phyloP scores from a whole-genome alignment of 495 filamentous ascomycete species.

The Penicillium desertorum region DNA sequence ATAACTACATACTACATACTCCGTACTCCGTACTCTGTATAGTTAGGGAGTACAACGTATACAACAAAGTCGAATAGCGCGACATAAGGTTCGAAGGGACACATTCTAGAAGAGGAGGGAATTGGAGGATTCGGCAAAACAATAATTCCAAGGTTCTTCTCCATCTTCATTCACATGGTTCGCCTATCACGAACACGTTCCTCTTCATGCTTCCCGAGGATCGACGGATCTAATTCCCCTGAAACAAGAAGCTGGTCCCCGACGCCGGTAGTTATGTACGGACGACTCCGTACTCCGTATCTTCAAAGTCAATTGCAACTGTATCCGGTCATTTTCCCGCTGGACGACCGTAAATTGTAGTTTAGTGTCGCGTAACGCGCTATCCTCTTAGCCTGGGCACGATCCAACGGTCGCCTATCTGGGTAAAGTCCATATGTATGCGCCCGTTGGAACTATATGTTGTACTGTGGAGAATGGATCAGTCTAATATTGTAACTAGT shows the following conservation, averaged over 20 bases:
- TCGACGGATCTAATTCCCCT: conserved; percentile 4
- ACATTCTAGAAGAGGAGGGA: background rate
- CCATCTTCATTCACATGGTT: background rate
- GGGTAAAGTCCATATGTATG: background rate
- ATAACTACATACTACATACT: too few relatives aligned
- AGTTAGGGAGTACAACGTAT: too few relatives aligned
- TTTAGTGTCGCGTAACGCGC: conserved; percentile 3
- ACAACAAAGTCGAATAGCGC: background rate
- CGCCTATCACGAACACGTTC: conserved; percentile 2
- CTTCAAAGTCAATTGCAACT: background rate
- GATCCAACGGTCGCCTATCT: conserved; percentile 8
- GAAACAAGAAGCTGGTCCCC: background rate
- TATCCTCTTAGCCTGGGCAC: background rate
- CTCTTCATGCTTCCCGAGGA: background rate
- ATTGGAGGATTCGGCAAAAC: too few relatives aligned
- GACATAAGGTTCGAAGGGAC: background rate
- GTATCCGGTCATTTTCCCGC: background rate
- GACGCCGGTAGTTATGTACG: background rate
- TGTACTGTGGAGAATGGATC: conserved; percentile 9
- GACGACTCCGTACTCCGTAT: background rate
- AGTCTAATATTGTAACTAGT: background rate
- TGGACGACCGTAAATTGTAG: background rate
- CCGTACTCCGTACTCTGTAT: too few relatives aligned
- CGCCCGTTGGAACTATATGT: conserved; percentile 7
- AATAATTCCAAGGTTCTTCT: too few relatives aligned